These are phyloP conservation scores for Coemansia sp. DNA, from an alignment of 192 early-diverging fungal genomes.

Conservation along the genomic window DNA sequence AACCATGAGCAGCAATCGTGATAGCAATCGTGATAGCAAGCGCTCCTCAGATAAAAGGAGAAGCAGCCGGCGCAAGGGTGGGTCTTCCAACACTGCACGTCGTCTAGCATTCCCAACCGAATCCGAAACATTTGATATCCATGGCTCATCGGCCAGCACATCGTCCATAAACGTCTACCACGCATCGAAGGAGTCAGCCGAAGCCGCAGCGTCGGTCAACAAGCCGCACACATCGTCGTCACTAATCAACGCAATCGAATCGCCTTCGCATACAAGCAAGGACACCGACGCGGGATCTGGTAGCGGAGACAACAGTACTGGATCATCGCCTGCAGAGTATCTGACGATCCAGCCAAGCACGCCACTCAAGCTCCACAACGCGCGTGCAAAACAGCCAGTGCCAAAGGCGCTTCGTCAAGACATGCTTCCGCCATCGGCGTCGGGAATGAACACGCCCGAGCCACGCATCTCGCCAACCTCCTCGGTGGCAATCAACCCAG, in stretches of 20 bases:
- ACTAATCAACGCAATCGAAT: neutral
- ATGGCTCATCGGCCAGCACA: constrained; percentile 22
- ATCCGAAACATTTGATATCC: constrained; percentile 46
- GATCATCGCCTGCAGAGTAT: constrained; percentile 38
- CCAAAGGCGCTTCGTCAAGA: constrained; percentile 31
- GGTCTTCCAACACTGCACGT: constrained; percentile 4
- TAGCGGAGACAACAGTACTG: constrained; percentile 11
- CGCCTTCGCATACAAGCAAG: neutral
- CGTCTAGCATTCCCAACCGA: constrained; percentile 42
- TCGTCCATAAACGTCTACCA: constrained; percentile 14
- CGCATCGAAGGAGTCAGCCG: constrained; percentile 6
- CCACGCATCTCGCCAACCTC: constrained; percentile 27
- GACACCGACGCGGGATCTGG: neutral
- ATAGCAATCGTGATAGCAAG: constrained; percentile 12
- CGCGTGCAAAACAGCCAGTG: constrained; percentile 8
- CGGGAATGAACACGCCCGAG: constrained; percentile 34
- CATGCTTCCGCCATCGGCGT: constrained; percentile 48
- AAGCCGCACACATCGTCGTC: constrained; percentile 12
- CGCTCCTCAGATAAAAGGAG: constrained; percentile 40
- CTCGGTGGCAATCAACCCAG: constrained; percentile 20
- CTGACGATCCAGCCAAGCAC: constrained; percentile 47
- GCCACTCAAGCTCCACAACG: constrained; percentile 33
- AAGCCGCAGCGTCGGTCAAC: constrained; percentile 2
- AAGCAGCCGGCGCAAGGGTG: constrained; percentile 18
- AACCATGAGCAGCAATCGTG: constrained; percentile 8